These are phyloP conservation scores for Raphanus sativus DNA, from an alignment of 345 rosid species.

Conservation along the genomic window DNA sequence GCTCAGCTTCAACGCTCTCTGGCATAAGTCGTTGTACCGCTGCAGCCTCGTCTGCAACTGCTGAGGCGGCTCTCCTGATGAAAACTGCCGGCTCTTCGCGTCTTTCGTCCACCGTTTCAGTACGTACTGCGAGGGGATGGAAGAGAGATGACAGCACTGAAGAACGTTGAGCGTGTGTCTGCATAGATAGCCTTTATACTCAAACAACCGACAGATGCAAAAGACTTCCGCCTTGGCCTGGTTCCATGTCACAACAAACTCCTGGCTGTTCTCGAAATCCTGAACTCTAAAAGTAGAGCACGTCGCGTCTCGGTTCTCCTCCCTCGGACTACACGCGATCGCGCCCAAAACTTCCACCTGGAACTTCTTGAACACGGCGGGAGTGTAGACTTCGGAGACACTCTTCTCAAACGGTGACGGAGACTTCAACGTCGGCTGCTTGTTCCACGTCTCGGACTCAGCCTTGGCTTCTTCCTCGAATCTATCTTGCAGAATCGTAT, in stretches of 20 bases:
- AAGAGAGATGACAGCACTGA: constrained; percentile 56
- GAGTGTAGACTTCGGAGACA: constrained; percentile 60
- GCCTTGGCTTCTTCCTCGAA: constrained; percentile 75
- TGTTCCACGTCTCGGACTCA: constrained; percentile 62
- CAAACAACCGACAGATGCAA: constrained; percentile 59
- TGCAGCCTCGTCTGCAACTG: constrained; percentile 56
- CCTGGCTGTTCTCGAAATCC: constrained; percentile 54
- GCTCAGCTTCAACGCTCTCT: constrained; percentile 50
- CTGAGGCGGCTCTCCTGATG: constrained; percentile 41
- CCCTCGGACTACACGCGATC: constrained; percentile 61
- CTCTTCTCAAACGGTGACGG: constrained; percentile 74
- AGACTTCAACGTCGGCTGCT: constrained; percentile 61
- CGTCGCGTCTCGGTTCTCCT: constrained; percentile 52
- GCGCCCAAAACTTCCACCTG: constrained; percentile 69
- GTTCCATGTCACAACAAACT: constrained; percentile 60
- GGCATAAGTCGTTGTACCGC: constrained; percentile 56
- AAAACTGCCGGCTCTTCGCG: constrained; percentile 48
- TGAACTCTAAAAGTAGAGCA: constrained; percentile 54
- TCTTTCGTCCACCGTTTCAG: constrained; percentile 74
- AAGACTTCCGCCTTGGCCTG: constrained; percentile 52
- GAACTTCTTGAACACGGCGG: constrained; percentile 63
- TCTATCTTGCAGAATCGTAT: constrained; percentile 54
- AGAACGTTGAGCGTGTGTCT: constrained; percentile 69
- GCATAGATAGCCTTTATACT: constrained; percentile 67
- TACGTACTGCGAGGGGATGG: constrained; percentile 58